Conservation (phyloP, 306 rosid genomes). For the Ziziphus jujuba region DNA sequence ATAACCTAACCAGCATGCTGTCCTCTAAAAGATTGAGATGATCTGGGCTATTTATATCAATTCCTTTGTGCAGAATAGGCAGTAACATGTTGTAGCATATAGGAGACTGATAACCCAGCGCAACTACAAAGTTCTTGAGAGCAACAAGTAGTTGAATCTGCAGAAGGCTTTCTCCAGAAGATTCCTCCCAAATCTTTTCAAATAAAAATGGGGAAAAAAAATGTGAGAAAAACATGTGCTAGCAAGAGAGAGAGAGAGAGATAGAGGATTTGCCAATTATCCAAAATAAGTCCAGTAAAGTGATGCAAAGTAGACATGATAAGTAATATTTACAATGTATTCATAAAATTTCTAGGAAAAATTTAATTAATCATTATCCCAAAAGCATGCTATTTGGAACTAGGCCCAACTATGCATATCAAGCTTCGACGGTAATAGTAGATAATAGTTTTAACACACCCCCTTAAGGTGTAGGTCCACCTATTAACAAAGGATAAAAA, state of each 20-base stretch:
- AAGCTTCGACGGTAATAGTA: too few relatives aligned
- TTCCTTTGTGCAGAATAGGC: slow-evolving; percentile 81
- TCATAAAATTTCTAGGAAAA: too few relatives aligned
- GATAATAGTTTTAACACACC: too few relatives aligned
- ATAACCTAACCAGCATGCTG: slow-evolving; percentile 85
- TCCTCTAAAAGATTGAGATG: slow-evolving; percentile 92
- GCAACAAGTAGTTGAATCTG: slow-evolving; percentile 96
- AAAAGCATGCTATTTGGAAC: too few relatives aligned
- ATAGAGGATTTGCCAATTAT: neutral
- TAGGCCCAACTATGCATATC: too few relatives aligned
- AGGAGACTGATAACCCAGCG: slow-evolving; percentile 84
- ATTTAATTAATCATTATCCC: too few relatives aligned
- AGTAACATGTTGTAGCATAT: slow-evolving; percentile 75
- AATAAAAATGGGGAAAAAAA: slow-evolving; percentile 15
- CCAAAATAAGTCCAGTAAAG: too few relatives aligned
- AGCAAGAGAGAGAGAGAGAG: neutral
- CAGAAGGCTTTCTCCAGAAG: slow-evolving; percentile 90
- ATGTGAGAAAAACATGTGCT: slow-evolving; percentile 2
- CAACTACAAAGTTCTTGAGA: slow-evolving; percentile 83
- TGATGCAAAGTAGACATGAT: too few relatives aligned
- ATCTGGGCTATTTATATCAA: slow-evolving; percentile 87
- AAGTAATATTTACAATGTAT: too few relatives aligned
- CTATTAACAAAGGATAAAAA: too few relatives aligned
- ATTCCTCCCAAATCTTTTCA: slow-evolving; percentile 87
- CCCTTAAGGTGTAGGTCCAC: too few relatives aligned